Evolutionary conservation across 352 stramenopile genomes (phyloP).

Genomic region (Peronospora destructor): DNA sequence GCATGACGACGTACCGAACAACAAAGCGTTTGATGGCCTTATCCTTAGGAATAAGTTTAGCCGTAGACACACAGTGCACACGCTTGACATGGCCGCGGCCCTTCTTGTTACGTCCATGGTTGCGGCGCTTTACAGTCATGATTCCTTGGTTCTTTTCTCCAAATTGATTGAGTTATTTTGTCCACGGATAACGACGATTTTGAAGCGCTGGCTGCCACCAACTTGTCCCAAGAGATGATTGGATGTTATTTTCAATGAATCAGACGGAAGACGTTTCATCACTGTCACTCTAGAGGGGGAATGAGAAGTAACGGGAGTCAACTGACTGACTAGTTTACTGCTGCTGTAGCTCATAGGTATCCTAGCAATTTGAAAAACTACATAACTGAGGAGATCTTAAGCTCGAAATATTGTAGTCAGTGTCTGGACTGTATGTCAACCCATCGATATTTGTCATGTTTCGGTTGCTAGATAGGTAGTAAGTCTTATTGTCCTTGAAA

Average conservation of each 20-base stretch:
- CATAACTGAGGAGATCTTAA: too few relatives aligned
- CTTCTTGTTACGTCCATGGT: slow-evolving; percentile 99
- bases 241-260: slow-evolving; percentile 28
- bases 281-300: slow-evolving; percentile 7
- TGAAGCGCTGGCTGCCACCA: slow-evolving; percentile 44
- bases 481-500: slow-evolving; percentile 8
- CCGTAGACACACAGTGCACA: slow-evolving; percentile 96
- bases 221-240: slow-evolving; percentile 33
- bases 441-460: slow-evolving; percentile 31
- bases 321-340: not conserved
- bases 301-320: not conserved
- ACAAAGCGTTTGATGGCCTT: slow-evolving; percentile 92
- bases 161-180: slow-evolving; percentile 47
- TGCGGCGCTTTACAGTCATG: slow-evolving; percentile 99
- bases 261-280: not conserved
- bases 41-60: slow-evolving; percentile 98
- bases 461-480: slow-evolving; percentile 6
- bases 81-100: slow-evolving; percentile 97
- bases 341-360: too few relatives aligned
- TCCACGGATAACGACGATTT: slow-evolving; percentile 6
- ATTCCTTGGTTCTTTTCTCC: slow-evolving; percentile 84
- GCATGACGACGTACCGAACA: slow-evolving; percentile 62
- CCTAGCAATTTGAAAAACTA: too few relatives aligned
- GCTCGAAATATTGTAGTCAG: too few relatives aligned
- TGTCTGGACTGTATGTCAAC: too few relatives aligned